Evolutionary conservation across 441 rosid species (phyloP).

Genomic region (Corymbia calophylla): DNA sequence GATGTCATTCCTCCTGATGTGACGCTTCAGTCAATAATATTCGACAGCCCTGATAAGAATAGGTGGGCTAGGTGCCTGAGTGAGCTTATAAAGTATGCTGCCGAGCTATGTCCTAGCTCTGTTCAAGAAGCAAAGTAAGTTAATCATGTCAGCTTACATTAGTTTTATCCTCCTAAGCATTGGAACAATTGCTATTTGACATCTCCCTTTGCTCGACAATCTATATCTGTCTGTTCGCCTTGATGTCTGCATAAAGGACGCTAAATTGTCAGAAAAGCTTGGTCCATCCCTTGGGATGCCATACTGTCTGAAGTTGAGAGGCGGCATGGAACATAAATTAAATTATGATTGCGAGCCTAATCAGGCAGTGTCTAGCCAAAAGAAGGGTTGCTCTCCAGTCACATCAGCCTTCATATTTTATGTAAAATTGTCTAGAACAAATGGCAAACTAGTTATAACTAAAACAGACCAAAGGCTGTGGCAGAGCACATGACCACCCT

Average conservation of each 20-base stretch:
- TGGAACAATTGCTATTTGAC: neutral
- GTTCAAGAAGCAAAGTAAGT: constrained; percentile 97
- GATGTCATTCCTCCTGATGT: constrained; percentile 94
- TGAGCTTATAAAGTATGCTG: constrained; percentile 92
- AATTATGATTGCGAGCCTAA: neutral
- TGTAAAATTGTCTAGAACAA: neutral
- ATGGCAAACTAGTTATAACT: neutral
- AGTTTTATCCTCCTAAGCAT: neutral
- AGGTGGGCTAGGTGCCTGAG: constrained; percentile 99
- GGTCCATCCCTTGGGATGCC: neutral
- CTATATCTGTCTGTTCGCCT: neutral
- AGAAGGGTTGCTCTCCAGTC: neutral
- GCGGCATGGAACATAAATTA: neutral
- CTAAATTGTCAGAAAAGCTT: neutral
- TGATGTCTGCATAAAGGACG: neutral
- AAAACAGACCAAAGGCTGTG: neutral
- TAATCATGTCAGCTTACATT: neutral
- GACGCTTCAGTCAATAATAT: constrained; percentile 92
- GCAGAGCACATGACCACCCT: neutral
- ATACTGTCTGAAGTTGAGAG: neutral
- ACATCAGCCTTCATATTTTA: neutral
- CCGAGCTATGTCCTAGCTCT: constrained; percentile 94
- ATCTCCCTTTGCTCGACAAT: neutral
- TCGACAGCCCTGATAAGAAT: constrained; percentile 97
- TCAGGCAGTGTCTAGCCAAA: neutral